phyloP scores from a whole-genome alignment of 2,329 filamentous ascomycete genomes.

The Fusarium sp. region DNA sequence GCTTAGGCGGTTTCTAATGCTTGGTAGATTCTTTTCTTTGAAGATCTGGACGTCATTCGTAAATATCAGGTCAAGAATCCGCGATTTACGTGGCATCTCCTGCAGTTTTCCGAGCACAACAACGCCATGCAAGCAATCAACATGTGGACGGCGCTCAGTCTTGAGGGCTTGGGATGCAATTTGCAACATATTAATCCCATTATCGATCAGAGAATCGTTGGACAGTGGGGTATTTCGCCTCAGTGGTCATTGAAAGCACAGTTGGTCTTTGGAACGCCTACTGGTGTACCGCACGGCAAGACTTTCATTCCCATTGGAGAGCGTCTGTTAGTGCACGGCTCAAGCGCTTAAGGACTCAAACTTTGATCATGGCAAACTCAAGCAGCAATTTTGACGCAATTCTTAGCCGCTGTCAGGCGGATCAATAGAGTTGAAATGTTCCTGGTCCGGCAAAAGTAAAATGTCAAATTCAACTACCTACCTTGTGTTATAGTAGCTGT shows the following conservation, averaged over 20 bases:
- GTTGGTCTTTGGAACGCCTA: constrained; percentile 18
- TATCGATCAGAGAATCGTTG: constrained; percentile 15
- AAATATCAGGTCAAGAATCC: constrained; percentile 2
- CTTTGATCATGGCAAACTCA: too few species aligned
- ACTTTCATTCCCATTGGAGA: not conserved
- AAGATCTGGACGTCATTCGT: constrained; percentile 19
- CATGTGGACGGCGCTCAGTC: constrained; percentile 15
- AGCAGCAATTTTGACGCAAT: too few species aligned
- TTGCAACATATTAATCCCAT: constrained; percentile 21
- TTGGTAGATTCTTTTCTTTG: constrained; percentile 12
- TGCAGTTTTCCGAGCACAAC: constrained; percentile 24
- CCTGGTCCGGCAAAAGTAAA: not conserved
- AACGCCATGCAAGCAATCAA: constrained; percentile 22
- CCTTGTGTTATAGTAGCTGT: too few species aligned
- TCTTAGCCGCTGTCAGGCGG: not conserved
- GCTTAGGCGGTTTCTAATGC: not conserved
- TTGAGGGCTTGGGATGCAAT: constrained; percentile 22
- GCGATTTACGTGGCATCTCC: constrained; percentile 10
- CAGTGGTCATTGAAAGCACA: constrained; percentile 25
- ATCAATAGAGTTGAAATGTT: not conserved
- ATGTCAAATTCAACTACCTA: too few species aligned
- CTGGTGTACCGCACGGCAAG: not conserved
- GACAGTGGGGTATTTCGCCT: constrained; percentile 18
- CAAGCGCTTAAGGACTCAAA: not conserved
- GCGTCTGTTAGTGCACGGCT: constrained; percentile 8